These are phyloP conservation scores for Boechera divaricarpa DNA, from an alignment of 345 rosid genomes.

Conservation along the genomic window DNA sequence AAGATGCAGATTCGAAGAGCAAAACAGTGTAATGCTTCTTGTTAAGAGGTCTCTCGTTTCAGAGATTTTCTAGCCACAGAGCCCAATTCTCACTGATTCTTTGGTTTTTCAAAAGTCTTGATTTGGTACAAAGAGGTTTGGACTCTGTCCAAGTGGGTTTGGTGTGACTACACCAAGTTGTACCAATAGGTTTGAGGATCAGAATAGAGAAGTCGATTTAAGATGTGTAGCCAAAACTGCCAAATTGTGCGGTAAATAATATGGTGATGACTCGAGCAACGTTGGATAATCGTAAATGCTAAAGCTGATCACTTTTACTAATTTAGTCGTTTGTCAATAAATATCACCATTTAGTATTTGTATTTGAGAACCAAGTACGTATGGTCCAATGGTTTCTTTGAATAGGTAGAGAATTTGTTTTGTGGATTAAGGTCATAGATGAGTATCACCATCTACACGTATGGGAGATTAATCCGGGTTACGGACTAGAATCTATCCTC, in stretches of 20 bases:
- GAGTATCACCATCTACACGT: too few species aligned
- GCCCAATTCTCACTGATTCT: not conserved
- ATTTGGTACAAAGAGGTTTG: not conserved
- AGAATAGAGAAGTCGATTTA: not conserved
- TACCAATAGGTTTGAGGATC: not conserved
- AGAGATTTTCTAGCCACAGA: not conserved
- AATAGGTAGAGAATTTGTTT: too few species aligned
- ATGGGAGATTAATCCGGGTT: too few species aligned
- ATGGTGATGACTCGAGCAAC: not conserved
- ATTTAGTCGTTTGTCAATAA: too few species aligned
- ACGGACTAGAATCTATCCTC: too few species aligned
- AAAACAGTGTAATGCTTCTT: constrained; percentile 6
- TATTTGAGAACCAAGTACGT: too few species aligned
- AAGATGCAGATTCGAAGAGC: constrained; percentile 2
- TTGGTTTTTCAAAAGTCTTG: not conserved
- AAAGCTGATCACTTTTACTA: not conserved
- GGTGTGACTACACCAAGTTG: not conserved
- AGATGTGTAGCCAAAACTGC: not conserved
- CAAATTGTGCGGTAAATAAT: not conserved
- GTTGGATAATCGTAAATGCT: not conserved
- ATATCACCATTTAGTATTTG: too few species aligned
- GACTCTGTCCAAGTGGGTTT: not conserved
- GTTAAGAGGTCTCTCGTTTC: not conserved
- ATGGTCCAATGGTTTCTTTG: too few species aligned
- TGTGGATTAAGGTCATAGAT: too few species aligned